phyloP scores from a whole-genome alignment of 192 early-diverging fungal species.

The Coemansia sp. region DNA sequence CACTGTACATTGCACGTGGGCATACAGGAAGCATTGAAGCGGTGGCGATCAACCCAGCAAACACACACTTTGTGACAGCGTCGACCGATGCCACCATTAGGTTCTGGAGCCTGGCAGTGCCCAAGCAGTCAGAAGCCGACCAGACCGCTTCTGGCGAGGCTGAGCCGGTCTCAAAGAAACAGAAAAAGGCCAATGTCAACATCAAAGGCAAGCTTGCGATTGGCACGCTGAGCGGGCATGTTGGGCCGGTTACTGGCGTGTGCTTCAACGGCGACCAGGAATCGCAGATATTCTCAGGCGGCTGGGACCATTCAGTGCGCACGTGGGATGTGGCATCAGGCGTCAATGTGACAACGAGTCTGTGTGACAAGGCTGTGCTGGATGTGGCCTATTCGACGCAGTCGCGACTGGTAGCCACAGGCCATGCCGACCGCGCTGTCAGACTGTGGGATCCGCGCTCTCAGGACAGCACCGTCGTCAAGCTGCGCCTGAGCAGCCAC shows the following conservation, averaged over 20 bases:
- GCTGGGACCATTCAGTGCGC: conserved; percentile 92
- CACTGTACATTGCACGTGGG: conserved; percentile 73
- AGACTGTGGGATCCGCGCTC: conserved; percentile 91
- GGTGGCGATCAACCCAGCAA: conserved; percentile 62
- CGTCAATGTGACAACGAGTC: conserved; percentile 74
- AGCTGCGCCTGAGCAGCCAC: conserved; percentile 76
- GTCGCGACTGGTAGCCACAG: conserved; percentile 78
- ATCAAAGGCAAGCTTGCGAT: conserved; percentile 44
- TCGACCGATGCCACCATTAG: conserved; percentile 78
- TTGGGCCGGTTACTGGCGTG: conserved; percentile 73
- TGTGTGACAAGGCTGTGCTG: conserved; percentile 87
- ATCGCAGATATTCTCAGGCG: conserved; percentile 77
- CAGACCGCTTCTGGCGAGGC: conserved; percentile 20
- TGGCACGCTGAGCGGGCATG: conserved; percentile 68
- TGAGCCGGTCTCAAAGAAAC: conserved; percentile 38
- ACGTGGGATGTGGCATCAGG: conserved; percentile 85
- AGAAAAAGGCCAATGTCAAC: conserved; percentile 22
- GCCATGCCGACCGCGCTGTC: conserved; percentile 80
- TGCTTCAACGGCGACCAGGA: conserved; percentile 65
- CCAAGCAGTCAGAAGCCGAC: conserved; percentile 54
- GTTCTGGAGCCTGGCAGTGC: conserved; percentile 72
- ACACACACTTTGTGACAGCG: conserved; percentile 60
- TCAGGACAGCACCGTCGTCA: conserved; percentile 73
- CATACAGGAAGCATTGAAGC: conserved; percentile 81
- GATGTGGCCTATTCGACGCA: conserved; percentile 71